Conservation (phyloP, 176 grass and related monocot genomes). For the Oryza nivara region DNA sequence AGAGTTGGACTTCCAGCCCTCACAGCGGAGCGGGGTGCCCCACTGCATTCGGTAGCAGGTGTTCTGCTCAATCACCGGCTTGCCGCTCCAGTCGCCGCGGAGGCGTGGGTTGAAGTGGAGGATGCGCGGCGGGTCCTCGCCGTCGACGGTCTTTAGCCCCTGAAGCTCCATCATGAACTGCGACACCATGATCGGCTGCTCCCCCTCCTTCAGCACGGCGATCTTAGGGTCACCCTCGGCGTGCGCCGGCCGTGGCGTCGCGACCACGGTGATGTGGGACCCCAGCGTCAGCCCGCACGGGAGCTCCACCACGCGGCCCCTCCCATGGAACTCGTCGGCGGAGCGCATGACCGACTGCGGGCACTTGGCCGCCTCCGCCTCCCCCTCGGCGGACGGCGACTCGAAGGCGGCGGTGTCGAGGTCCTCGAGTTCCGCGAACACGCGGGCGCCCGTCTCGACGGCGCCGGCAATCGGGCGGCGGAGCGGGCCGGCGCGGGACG, state of each 20-base stretch:
- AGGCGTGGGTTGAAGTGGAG: slow-evolving; percentile 95
- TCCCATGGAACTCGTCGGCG: slow-evolving; percentile 40
- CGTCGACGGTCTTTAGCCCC: slow-evolving; percentile 82
- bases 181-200: slow-evolving; percentile 81
- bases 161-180: slow-evolving; percentile 99
- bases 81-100: slow-evolving; percentile 90
- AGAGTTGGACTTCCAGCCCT: slow-evolving; percentile 80
- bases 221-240: slow-evolving; percentile 59
- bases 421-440: slow-evolving; percentile 38
- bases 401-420: neutral
- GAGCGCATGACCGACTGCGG: slow-evolving; percentile 53
- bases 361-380: slow-evolving; percentile 33
- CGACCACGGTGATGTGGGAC: slow-evolving; percentile 73
- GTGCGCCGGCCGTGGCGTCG: slow-evolving; percentile 52
- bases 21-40: slow-evolving; percentile 75
- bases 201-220: slow-evolving; percentile 44
- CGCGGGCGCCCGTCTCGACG: slow-evolving; percentile 29
- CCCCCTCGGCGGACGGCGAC: neutral
- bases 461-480: slow-evolving; percentile 33
- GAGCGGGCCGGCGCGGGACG: slow-evolving; percentile 31
- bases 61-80: slow-evolving; percentile 93
- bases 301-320: slow-evolving; percentile 52
- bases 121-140: slow-evolving; percentile 93
- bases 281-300: slow-evolving; percentile 71
- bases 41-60: slow-evolving; percentile 99